phyloP scores from a whole-genome alignment of 345 rosid genomes.

The Brassica nigra region DNA sequence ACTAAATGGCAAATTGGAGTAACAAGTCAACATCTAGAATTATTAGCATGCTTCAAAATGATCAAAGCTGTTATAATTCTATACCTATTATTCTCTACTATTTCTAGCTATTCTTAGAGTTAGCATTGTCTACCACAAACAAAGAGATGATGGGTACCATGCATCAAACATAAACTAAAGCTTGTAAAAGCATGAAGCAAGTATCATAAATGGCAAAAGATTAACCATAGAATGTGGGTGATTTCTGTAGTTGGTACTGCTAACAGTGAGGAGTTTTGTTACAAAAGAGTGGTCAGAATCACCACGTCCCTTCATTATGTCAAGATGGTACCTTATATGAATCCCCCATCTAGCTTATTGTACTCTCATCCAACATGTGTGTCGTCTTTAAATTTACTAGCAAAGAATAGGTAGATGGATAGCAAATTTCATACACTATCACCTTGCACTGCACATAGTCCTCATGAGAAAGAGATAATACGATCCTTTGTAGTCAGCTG shows the following conservation, averaged over 20 bases:
- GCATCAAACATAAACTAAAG: neutral
- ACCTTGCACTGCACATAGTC: too few relatives aligned
- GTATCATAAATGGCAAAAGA: conserved; percentile 17
- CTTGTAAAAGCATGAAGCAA: conserved; percentile 15
- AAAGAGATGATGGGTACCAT: conserved; percentile 19
- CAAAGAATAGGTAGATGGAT: too few relatives aligned
- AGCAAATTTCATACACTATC: too few relatives aligned
- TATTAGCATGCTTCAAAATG: conserved; percentile 36
- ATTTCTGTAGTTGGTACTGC: conserved; percentile 1
- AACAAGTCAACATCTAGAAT: conserved; percentile 54
- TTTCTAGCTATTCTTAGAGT: conserved; percentile 20
- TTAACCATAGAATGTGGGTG: conserved; percentile 4
- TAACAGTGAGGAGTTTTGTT: conserved; percentile 22
- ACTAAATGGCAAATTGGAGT: conserved; percentile 30
- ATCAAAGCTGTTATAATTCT: conserved; percentile 36
- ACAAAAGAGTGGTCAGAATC: conserved; percentile 34
- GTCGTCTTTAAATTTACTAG: neutral
- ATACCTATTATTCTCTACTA: conserved; percentile 22
- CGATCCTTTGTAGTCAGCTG: neutral
- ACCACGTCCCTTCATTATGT: conserved; percentile 20
- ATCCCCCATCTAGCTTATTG: neutral
- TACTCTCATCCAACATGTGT: conserved; percentile 2
- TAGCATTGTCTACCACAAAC: conserved; percentile 24
- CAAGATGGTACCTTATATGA: conserved; percentile 23
- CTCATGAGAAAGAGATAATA: neutral